Evolutionary conservation across 768 basidiomycete genomes (phyloP).

Genomic region (Punctularia strigosozonata): DNA sequence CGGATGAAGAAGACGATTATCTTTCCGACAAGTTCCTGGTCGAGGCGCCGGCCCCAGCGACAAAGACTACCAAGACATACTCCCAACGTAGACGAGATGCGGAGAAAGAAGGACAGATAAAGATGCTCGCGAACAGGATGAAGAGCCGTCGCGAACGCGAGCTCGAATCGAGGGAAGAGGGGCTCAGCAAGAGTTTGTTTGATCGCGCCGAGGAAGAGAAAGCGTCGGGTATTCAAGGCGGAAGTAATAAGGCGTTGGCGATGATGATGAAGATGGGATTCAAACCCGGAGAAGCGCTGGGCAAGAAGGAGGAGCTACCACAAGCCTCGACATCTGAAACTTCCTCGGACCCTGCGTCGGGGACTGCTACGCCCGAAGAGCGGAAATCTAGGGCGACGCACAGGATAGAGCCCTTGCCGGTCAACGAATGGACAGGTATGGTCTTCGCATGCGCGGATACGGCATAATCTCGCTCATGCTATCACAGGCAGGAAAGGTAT

Average conservation of each 20-base stretch:
- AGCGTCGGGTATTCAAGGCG: constrained; percentile 30
- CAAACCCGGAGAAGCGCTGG: constrained; percentile 72
- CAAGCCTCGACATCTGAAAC: constrained; percentile 2
- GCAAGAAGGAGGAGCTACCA: constrained; percentile 23
- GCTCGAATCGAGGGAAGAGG: constrained; percentile 65
- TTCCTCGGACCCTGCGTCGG: neutral
- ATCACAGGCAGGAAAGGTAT: constrained; percentile 67
- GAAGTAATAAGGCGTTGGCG: constrained; percentile 74
- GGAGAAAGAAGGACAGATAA: constrained; percentile 39
- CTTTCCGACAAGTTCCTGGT: constrained; percentile 78
- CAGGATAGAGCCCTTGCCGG: constrained; percentile 55
- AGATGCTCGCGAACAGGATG: constrained; percentile 53
- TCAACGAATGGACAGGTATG: constrained; percentile 78
- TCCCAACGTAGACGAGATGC: constrained; percentile 59
- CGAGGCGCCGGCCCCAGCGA: constrained; percentile 20
- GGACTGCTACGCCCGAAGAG: neutral
- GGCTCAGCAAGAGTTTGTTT: constrained; percentile 70
- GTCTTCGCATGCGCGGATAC: constrained; percentile 1
- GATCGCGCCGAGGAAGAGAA: constrained; percentile 60
- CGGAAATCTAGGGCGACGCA: constrained; percentile 20
- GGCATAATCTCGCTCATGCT: neutral
- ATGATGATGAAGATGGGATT: constrained; percentile 97
- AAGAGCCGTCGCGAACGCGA: constrained; percentile 64
- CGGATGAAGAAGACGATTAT: constrained; percentile 75
- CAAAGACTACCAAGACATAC: constrained; percentile 48